Evolutionary conservation across 257 asterid genomes (phyloP), one percentile per base, ranked within the genome.

Genomic region (Solanum medicagineum): DNA sequence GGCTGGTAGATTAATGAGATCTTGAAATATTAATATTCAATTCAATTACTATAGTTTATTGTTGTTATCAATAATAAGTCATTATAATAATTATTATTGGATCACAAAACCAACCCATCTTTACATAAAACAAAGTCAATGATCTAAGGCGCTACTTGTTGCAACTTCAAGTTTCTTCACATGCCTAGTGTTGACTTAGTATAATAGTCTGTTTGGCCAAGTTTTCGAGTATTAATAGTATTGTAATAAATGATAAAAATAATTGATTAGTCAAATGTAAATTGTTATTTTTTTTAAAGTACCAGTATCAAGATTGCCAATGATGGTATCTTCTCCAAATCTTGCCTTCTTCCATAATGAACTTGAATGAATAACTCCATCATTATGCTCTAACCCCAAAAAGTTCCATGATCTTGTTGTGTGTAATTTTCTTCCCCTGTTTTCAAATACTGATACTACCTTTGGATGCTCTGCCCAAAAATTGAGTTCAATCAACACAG

Each of bases 401-500:
- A 96, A 96, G 62, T 92, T 94, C 99, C 99, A 96, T 68, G 99
- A 95, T 87, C 98, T 92, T 20, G 99, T 96, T 74, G 99, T 96
- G 90, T 96, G 98, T 69, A 96, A 65, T 88, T 92, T 90, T 59
- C 91, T 92, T 40, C 97, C 98, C 65, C 79, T 92, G 88, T 96
- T 96, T 88, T 92, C 86, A 90, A 96, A 95, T 24, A 96, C 95
- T 12, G 99, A 96, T 32, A 93, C 87, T 80, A 96, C 99, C 36
- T 80, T 77, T 2, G 96, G 97, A 87, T 95, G 93, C 86, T 82
- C 99, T 96, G 93, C 85, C 3, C 10, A 8, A 45, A 45, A 56
- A 87, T 59, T 4, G 1, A 4, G 3, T 71, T 71, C 20, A n/a
- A 26, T 1, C 29, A 59, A 5, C n/a, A 8, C 4, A 3, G 1